Base-by-base conservation (phyloP, 2,329 filamentous ascomycete genomes). In the Aspergillus puulaauensis region DNA sequence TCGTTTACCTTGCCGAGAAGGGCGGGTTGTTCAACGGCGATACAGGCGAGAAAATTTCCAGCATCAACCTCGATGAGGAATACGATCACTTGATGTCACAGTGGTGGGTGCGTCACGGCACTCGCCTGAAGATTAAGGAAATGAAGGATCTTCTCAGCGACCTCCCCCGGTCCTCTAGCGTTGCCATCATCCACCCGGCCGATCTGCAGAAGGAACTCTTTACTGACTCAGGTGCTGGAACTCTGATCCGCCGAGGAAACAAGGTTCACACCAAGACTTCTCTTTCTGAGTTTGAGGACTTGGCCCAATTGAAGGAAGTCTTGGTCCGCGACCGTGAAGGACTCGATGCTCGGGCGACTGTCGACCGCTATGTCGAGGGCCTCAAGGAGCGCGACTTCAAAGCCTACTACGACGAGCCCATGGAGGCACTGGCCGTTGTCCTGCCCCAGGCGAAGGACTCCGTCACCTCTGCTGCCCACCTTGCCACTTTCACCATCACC, bases 1-100 rank as follows among this genome's bases (percentile, higher is more conserved):
- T 98, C 61, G 93, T 99, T 59, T 99, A 97, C 74, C 83, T 98
- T n/a, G 96, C 92, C 5, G 95, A 99, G 80, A 98, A 98, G 83
- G 95, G 95, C 50, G 95, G 93, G 7, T 80, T 99, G 35, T 96
- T 96, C 78, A 91, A 98, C 72, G 93, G 92, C 59, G 90, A 96
- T 63, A 90, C 88, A n/a, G 90, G 89, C 58, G 89, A 93, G 80
- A 96, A 96, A 80, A 98, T 98, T 70, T 96, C 93, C 6, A 90
- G 90, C 59, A 98, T 98, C 78, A 98, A 98, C 79, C 82, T 99
- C 57, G 95, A 99, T 72, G 93, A 96, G 77, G 95, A 99, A 78
- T 98, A 90, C 70, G 91, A 96, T 58, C 84, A 90, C 70, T 84
- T 97, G 70, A 96, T 98, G 91, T 83, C 86, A 57, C 91, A 97